phyloP scores from a whole-genome alignment of 805 yeast species.

The Clavispora santaluciae region DNA sequence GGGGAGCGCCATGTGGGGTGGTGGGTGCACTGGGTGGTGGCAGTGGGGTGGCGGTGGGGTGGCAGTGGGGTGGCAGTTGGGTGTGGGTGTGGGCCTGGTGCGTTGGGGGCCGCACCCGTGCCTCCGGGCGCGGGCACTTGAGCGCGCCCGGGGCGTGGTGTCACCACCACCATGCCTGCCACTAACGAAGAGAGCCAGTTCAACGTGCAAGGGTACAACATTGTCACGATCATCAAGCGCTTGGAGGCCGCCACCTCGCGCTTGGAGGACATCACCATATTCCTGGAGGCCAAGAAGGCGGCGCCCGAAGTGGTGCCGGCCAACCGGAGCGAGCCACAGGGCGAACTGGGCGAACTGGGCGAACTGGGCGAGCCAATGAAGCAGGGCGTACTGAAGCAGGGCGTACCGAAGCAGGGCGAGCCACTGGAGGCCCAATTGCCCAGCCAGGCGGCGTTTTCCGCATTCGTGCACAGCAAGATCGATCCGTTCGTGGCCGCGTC shows the following conservation, averaged over 20 bases:
- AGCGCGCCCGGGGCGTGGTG: neutral
- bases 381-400: no score
- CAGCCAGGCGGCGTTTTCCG: neutral
- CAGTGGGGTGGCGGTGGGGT: neutral
- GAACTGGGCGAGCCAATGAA: no score
- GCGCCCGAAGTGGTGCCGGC: neutral
- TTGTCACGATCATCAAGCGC: slow-evolving; percentile 66
- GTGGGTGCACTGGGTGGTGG: slow-evolving; percentile 2
- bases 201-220: slow-evolving; percentile 76
- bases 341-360: no score
- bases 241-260: slow-evolving; percentile 93
- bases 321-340: no score
- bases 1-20: neutral
- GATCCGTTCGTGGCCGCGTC: slow-evolving; percentile 58
- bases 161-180: neutral
- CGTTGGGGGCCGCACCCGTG: neutral
- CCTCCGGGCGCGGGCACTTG: neutral
- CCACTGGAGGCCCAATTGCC: neutral
- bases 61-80: neutral
- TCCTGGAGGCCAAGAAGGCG: slow-evolving; percentile 46
- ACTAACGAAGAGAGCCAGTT: slow-evolving; percentile 41
- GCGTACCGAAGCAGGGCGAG: no score
- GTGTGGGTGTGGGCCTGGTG: neutral
- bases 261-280: slow-evolving; percentile 80
- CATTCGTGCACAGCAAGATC: slow-evolving; percentile 46